Percentiles rank a stretch among this genome's conserved stretches.
Evolutionary conservation across 2,329 filamentous ascomycete species (phyloP).

Genomic region (Nothophoma quercina): DNA sequence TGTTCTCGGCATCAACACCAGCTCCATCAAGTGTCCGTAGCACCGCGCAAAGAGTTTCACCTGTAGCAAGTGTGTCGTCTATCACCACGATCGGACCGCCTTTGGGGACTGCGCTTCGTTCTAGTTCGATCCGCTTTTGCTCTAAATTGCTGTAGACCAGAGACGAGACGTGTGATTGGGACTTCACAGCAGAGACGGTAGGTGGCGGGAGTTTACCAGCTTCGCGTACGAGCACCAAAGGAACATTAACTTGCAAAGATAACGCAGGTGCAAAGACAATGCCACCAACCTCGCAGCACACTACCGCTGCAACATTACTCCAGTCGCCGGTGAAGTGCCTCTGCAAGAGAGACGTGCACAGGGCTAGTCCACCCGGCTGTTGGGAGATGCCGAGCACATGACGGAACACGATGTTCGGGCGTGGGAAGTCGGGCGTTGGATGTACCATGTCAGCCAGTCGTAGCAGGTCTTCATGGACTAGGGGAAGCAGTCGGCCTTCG

Average conservation of each 20-base stretch:
- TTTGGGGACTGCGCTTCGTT: slow-evolving; percentile 50
- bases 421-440: slow-evolving; percentile 60
- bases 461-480: slow-evolving; percentile 57
- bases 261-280: slow-evolving; percentile 64
- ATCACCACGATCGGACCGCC: slow-evolving; percentile 61
- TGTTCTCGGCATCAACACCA: slow-evolving; percentile 52
- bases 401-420: slow-evolving; percentile 61
- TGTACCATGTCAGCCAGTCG: slow-evolving; percentile 61
- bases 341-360: slow-evolving; percentile 62
- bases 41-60: slow-evolving; percentile 62
- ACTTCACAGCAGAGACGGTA: slow-evolving; percentile 58
- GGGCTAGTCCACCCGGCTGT: slow-evolving; percentile 57
- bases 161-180: slow-evolving; percentile 63
- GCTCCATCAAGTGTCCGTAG: slow-evolving; percentile 57
- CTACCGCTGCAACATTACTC: slow-evolving; percentile 56
- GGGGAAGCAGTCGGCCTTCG: slow-evolving; percentile 52
- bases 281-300: slow-evolving; percentile 65
- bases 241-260: slow-evolving; percentile 51
- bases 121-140: slow-evolving; percentile 60
- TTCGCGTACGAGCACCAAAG: slow-evolving; percentile 61
- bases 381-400: slow-evolving; percentile 66
- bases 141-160: slow-evolving; percentile 27
- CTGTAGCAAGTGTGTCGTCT: slow-evolving; percentile 67
- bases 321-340: slow-evolving; percentile 58
- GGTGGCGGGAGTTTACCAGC: slow-evolving; percentile 67